Conservation (phyloP, 768 basidiomycete genomes). For the Guyanaporus albipodus region DNA sequence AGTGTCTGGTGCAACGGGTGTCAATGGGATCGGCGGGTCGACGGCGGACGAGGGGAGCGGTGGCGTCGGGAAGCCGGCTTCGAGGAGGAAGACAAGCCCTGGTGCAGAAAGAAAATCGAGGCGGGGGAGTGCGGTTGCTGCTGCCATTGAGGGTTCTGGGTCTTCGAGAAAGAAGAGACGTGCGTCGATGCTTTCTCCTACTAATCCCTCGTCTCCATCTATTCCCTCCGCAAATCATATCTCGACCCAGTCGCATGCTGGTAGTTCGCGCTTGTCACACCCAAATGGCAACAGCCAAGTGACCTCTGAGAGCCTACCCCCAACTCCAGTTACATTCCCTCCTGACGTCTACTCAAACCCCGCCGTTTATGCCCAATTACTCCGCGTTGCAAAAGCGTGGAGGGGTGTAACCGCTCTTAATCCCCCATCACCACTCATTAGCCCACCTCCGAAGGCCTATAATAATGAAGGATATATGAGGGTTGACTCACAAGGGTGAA, state of each 20-base stretch:
- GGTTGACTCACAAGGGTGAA: conserved; percentile 30
- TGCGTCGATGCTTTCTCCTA: conserved; percentile 33
- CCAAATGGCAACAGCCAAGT: conserved; percentile 6
- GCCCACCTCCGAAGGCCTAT: conserved; percentile 24
- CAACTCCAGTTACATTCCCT: conserved; percentile 37
- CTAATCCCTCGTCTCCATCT: conserved; percentile 19
- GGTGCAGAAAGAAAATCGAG: conserved; percentile 38
- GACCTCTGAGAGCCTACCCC: conserved; percentile 9
- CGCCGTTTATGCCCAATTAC: conserved; percentile 46
- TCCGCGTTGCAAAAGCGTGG: conserved; percentile 61
- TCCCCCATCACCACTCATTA: conserved; percentile 18
- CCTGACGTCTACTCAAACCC: conserved; percentile 28
- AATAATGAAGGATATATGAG: conserved; percentile 17
- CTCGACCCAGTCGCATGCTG: conserved; percentile 13
- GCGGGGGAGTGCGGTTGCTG: conserved; percentile 32
- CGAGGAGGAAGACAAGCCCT: conserved; percentile 36
- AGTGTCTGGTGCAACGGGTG: conserved; percentile 12
- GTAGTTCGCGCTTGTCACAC: conserved; percentile 18
- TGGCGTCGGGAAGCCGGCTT: conserved; percentile 22
- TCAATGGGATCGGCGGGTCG: conserved; percentile 15
- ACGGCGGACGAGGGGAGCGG: conserved; percentile 16
- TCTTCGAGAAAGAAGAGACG: conserved; percentile 37
- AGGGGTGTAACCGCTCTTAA: conserved; percentile 61
- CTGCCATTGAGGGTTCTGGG: conserved; percentile 33
- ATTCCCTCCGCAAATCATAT: conserved; percentile 9